phyloP scores from a whole-genome alignment of 2,329 filamentous ascomycete species.

The Periglandula ipomoeae region DNA sequence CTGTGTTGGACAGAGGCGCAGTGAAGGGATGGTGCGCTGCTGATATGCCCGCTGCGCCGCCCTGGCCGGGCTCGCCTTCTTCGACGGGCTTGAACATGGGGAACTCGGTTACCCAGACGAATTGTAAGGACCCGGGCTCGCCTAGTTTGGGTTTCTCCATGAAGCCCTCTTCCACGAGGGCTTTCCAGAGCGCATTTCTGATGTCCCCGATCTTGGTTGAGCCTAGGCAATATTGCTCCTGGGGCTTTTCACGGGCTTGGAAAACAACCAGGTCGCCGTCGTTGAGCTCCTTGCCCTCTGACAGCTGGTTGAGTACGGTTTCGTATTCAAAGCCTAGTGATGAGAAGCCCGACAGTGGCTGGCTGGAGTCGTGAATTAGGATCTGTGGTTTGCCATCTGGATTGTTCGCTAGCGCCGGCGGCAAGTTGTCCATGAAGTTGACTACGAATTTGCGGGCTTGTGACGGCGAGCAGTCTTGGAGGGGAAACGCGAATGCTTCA shows the following conservation, averaged over 20 bases:
- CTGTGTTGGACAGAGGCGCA: slow-evolving; percentile 61
- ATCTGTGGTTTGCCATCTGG: slow-evolving; percentile 71
- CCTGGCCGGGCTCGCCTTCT: slow-evolving; percentile 62
- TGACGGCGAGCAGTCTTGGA: slow-evolving; percentile 41
- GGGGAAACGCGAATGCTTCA: slow-evolving; percentile 62
- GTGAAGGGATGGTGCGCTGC: slow-evolving; percentile 97
- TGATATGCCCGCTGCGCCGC: slow-evolving; percentile 68
- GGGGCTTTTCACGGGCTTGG: slow-evolving; percentile 61
- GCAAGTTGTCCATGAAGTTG: slow-evolving; percentile 60
- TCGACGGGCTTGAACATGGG: slow-evolving; percentile 79
- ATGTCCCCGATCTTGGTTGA: slow-evolving; percentile 65
- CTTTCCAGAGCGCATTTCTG: slow-evolving; percentile 59
- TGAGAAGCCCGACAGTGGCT: slow-evolving; percentile 68
- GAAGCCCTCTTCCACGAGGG: slow-evolving; percentile 54
- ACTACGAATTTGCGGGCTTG: slow-evolving; percentile 53
- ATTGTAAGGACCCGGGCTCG: slow-evolving; percentile 42
- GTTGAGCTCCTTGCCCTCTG: slow-evolving; percentile 33
- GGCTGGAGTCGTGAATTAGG: slow-evolving; percentile 63
- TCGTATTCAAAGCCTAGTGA: slow-evolving; percentile 61
- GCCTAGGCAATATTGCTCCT: slow-evolving; percentile 47
- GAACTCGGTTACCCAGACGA: slow-evolving; percentile 84
- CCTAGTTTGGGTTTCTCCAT: slow-evolving; percentile 34
- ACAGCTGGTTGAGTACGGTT: slow-evolving; percentile 34
- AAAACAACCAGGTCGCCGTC: slow-evolving; percentile 70
- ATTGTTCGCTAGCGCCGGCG: slow-evolving; percentile 53